Evolutionary conservation across 2,329 filamentous ascomycete species (phyloP), one percentile per base, ranked within the genome.

Genomic region (Corinectria fuckeliana): DNA sequence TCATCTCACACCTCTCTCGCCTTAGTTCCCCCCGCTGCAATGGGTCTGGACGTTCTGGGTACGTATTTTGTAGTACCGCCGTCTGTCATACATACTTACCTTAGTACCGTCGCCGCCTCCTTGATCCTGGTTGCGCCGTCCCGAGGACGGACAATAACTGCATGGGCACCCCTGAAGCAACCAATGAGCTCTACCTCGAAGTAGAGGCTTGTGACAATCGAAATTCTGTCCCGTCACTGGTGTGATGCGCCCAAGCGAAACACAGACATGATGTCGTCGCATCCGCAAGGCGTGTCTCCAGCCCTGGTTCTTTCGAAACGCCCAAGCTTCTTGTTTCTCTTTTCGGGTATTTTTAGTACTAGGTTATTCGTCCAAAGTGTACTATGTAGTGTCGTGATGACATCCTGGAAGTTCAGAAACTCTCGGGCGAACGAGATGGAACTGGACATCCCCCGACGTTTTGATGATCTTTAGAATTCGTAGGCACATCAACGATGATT

Each of bases 1-100:
- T 63, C 59, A 67, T 60, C 32, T 59, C 53, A 66, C 51, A 51
- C 52, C 67, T 50, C 58, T 53, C 64, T 50, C 39, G 42, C 59
- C 41, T 45, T 60, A 38, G 47, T 58, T 60, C 5, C 23, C 45
- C 65, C 55, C 58, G 56, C 66, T 61, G 42, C 56, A 60, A 58
- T 65, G 62, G 63, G 61, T 38, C 32, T 55, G 57, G 47, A 51
- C 20, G 51, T 41, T 54, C 45, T 54, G 50, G 38, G 50, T 49
- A n/a, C n/a, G n/a, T n/a, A n/a, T n/a, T n/a, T n/a, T n/a, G n/a
- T n/a, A n/a, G n/a, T n/a, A 50, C 50, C 50, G 41, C 44, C 32
- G 56, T 26, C 58, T 58, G 58, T 50, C 54, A 50, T 48, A 44
- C 54, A 50, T 48, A 28, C n/a, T n/a, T n/a, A n/a, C n/a, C n/a